phyloP scores from a whole-genome alignment of 2,329 filamentous ascomycete genomes.

The Xylaria polymorpha region DNA sequence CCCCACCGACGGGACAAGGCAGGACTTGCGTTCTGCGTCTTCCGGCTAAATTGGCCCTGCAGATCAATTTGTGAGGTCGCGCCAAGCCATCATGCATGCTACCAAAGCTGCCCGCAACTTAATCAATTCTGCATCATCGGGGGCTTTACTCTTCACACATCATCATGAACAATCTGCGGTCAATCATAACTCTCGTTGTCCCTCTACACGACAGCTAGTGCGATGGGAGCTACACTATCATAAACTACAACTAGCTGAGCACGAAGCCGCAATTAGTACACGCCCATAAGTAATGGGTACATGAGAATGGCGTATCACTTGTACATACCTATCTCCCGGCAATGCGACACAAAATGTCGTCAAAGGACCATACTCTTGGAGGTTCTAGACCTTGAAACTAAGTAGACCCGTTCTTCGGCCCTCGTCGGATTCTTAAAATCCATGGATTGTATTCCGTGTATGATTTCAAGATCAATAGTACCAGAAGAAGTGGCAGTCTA shows the following conservation, averaged over 20 bases:
- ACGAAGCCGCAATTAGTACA: background rate
- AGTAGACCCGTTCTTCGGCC: background rate
- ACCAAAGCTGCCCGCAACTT: background rate
- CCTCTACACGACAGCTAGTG: background rate
- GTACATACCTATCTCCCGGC: background rate
- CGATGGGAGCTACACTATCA: background rate
- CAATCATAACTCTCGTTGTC: background rate
- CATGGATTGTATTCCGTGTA: conserved; percentile 3
- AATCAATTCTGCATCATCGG: background rate
- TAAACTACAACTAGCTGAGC: background rate
- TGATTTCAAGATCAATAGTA: conserved; percentile 11
- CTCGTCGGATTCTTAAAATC: background rate
- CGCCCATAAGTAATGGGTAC: background rate
- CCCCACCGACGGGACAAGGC: conserved; percentile 9
- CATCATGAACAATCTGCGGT: background rate
- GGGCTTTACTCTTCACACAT: conserved; percentile 1
- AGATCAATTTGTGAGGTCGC: conserved; percentile 24
- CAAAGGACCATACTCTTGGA: background rate
- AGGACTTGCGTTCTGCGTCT: conserved; percentile 12
- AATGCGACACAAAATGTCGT: background rate
- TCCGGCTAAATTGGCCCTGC: conserved; percentile 32
- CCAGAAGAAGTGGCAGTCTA: conserved; percentile 14
- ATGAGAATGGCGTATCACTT: background rate
- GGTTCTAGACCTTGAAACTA: conserved; percentile 1
- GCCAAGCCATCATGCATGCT: conserved; percentile 11